Percentiles rank a stretch among this genome's conserved stretches.
Conservation (phyloP, 805 yeast species). For the Pichia heedii region DNA sequence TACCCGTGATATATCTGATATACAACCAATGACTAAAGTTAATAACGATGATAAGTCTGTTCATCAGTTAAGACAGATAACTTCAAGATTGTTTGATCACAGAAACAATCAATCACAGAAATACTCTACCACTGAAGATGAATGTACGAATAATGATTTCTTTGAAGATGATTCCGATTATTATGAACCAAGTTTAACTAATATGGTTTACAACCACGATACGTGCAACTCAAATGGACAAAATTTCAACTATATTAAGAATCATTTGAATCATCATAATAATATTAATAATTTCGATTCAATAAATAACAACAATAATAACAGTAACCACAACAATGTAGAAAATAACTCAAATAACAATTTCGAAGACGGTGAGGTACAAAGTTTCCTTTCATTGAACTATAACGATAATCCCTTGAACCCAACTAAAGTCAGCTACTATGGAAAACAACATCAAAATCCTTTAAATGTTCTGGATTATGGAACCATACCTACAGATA, state of each 20-base stretch:
- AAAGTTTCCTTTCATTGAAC: slow-evolving; percentile 8
- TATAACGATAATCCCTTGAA: slow-evolving; percentile 1
- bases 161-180: slow-evolving; percentile 40
- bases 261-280: neutral
- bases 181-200: slow-evolving; percentile 8
- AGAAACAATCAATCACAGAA: slow-evolving; percentile 66
- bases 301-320: neutral
- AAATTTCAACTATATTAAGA: slow-evolving; percentile 7
- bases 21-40: slow-evolving; percentile 4
- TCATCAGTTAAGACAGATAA: slow-evolving; percentile 39
- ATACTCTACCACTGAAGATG: slow-evolving; percentile 45
- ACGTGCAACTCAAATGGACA: neutral
- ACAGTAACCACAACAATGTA: neutral
- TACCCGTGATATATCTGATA: neutral
- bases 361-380: slow-evolving; percentile 18
- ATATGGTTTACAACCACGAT: neutral
- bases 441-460: slow-evolving; percentile 1
- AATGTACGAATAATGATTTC: slow-evolving; percentile 37
- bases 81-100: slow-evolving; percentile 64
- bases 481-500: slow-evolving; percentile 10
- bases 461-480: slow-evolving; percentile 5
- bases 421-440: neutral
- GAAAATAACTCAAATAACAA: neutral
- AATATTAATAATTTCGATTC: neutral
- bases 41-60: slow-evolving; percentile 5